phyloP scores from a whole-genome alignment of 192 early-diverging fungal genomes.

The Oehlia diaphana region DNA sequence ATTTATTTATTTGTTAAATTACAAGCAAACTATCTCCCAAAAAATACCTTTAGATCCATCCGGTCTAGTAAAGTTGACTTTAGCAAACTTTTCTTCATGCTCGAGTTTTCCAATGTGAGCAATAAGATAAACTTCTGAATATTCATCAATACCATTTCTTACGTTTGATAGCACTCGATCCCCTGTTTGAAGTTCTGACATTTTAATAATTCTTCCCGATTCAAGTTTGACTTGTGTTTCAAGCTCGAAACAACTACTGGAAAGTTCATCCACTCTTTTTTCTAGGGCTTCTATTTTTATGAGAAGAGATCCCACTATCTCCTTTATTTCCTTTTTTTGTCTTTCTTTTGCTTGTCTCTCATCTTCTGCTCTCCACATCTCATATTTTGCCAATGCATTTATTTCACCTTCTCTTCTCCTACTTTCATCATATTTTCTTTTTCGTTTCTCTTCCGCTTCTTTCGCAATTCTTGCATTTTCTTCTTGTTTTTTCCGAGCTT shows the following conservation, averaged over 20 bases:
- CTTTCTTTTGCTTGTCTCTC: background rate
- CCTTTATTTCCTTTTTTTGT: too few relatives aligned
- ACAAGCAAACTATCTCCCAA: background rate
- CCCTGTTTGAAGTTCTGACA: conserved; percentile 18
- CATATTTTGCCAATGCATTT: too few relatives aligned
- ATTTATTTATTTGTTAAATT: too few relatives aligned
- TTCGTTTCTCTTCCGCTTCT: background rate
- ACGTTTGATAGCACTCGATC: conserved; percentile 14
- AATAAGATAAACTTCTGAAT: conserved; percentile 21
- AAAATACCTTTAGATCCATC: conserved; percentile 23
- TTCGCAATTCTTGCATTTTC: background rate
- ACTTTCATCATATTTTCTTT: background rate
- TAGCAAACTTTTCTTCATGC: background rate
- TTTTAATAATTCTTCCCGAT: background rate
- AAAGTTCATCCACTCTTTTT: too few relatives aligned
- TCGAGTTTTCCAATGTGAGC: conserved; percentile 13
- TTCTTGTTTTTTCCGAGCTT: background rate
- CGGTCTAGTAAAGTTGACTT: conserved; percentile 8
- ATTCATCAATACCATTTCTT: background rate
- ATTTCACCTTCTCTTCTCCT: too few relatives aligned
- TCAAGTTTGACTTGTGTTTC: too few relatives aligned
- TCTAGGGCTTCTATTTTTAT: too few relatives aligned
- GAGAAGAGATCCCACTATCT: too few relatives aligned
- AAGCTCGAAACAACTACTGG: too few relatives aligned
- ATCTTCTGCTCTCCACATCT: too few relatives aligned